Evolutionary conservation across 192 early-diverging fungal genomes (phyloP), one percentile per base, ranked within the genome.

Genomic region (Diversispora epigaea): DNA sequence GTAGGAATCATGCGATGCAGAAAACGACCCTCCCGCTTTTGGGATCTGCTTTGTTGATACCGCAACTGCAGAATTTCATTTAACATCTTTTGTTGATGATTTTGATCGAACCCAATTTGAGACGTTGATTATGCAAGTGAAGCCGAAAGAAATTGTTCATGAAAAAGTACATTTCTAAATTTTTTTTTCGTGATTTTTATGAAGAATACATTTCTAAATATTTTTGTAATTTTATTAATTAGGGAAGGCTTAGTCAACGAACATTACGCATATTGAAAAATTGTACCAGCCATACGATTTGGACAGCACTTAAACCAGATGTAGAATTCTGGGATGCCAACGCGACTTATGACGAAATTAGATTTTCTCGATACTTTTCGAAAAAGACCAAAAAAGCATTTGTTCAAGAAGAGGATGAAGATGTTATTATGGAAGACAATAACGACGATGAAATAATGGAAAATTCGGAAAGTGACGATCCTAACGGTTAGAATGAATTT

Each of bases 11-110:
- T 78, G 75, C 52, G 49, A 75, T 41, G 61, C 80, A 1, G 76
- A 72, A 10, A 83, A 81, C 46, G 68, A 77, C 41, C 69, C 80
- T 4, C 81, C 84, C 4, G 87, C 90, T 12, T 95, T 95, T 82
- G 95, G 93, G 39, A 81, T 99, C 9, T 89, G 88, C 14, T 97
- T 99, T 86, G 98, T 97, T 6, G 98, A 99, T 76, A 96, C 96
- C 0, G 84, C 96, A 0, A 99, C 95, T 0, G 95, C 95, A 9
- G 91, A 95, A 78, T 97, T 99, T 79, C 89, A 89, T 63, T 46
- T 98, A 56, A 88, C 90, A 56, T 83, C 84, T 7, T 93, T 92
- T 60, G 79, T 88, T 22, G 98, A 99, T 78, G 98, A 98, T 77
- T 80, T 86, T 32, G 88, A 95, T 77, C 85, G 96, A 43, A 95